Evolutionary conservation across 805 yeast genomes (phyloP).

Genomic region (Clavispora asparagi): DNA sequence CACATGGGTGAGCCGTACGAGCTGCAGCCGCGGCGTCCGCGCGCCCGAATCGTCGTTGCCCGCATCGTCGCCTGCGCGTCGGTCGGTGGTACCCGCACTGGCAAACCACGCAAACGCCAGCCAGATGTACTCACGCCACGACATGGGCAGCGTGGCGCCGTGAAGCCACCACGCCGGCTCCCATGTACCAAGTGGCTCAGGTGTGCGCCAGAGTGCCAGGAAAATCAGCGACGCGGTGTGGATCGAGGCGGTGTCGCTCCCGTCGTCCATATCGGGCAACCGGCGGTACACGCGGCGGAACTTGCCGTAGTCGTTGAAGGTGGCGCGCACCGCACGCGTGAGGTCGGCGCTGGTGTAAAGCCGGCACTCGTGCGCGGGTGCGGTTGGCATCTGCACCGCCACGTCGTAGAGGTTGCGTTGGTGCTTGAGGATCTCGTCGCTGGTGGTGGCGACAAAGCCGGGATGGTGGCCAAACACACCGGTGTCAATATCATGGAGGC

Average conservation of each 20-base stretch:
- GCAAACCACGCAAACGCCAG: constrained; percentile 85
- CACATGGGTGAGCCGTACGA: constrained; percentile 18
- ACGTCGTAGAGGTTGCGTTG: constrained; percentile 48
- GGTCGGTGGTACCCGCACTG: constrained; percentile 59
- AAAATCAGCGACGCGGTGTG: constrained; percentile 23
- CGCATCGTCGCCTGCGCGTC: constrained; percentile 10
- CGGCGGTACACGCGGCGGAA: constrained; percentile 29
- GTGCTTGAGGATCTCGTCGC: constrained; percentile 59
- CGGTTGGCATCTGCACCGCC: constrained; percentile 23
- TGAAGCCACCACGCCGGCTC: constrained; percentile 42
- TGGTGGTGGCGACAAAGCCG: constrained; percentile 56
- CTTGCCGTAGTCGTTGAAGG: constrained; percentile 33
- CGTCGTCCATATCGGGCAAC: constrained; percentile 12
- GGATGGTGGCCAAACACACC: constrained; percentile 12
- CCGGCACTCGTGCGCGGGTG: constrained; percentile 6
- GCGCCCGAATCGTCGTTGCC: not conserved
- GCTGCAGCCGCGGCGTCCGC: constrained; percentile 1
- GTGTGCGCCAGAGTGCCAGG: constrained; percentile 9
- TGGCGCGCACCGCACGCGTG: constrained; percentile 19
- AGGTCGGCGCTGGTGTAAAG: constrained; percentile 7
- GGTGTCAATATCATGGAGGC: constrained; percentile 49
- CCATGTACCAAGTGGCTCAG: constrained; percentile 4
- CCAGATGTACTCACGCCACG: constrained; percentile 60
- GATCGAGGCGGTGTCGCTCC: constrained; percentile 26
- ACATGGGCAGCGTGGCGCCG: constrained; percentile 40